A percentile compares a stretch with the other conserved stretches of the same genome.
phyloP scores from a whole-genome alignment of 148 eudicot genomes.

The Chenopodium suecicum region DNA sequence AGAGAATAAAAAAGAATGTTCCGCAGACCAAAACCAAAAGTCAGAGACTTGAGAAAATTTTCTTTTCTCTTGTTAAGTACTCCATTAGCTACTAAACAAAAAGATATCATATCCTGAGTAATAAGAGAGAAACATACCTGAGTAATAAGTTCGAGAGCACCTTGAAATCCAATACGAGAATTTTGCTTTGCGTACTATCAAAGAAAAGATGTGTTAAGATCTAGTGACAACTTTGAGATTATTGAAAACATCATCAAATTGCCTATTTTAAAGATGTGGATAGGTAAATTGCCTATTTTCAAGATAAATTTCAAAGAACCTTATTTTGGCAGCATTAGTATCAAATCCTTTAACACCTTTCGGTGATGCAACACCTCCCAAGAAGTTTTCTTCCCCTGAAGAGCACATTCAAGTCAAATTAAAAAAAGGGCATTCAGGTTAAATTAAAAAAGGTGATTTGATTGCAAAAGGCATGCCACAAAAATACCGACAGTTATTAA shows the following conservation, averaged over 20 bases:
- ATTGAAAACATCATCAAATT: slow-evolving; percentile 7
- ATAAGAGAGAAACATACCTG: slow-evolving; percentile 67
- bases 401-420: not conserved
- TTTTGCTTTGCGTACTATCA: slow-evolving; percentile 86
- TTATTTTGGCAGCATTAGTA: slow-evolving; percentile 80
- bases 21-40: not conserved
- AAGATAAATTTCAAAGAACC: slow-evolving; percentile 91
- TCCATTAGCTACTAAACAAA: not conserved
- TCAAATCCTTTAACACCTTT: slow-evolving; percentile 79
- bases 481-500: too few relatives aligned
- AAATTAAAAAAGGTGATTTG: not conserved
- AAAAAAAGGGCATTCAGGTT: too few relatives aligned
- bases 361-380: slow-evolving; percentile 87
- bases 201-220: not conserved
- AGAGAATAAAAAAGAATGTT: not conserved
- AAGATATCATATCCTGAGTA: too few relatives aligned
- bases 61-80: not conserved
- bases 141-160: slow-evolving; percentile 79
- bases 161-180: slow-evolving; percentile 95
- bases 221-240: slow-evolving; percentile 3
- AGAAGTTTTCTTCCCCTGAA: slow-evolving; percentile 89
- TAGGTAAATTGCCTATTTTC: slow-evolving; percentile 33
- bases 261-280: not conserved
- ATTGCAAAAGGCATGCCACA: not conserved
- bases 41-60: not conserved